Conservation (phyloP, 2,329 filamentous ascomycete species). For the Colletotrichum plurivorum region DNA sequence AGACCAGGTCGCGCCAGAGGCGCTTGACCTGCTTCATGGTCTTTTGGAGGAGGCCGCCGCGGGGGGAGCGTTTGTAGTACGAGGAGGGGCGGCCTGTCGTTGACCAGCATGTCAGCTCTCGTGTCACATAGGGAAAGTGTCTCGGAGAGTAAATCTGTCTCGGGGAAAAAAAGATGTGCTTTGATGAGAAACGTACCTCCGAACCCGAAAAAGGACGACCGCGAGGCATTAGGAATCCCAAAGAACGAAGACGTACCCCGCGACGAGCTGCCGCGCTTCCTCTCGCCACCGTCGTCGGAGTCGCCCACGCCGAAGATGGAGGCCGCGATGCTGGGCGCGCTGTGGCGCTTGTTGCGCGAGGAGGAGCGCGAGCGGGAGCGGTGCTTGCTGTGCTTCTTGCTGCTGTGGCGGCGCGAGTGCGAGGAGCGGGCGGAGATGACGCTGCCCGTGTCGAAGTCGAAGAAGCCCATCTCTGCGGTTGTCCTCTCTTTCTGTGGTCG, state of each 20-base stretch:
- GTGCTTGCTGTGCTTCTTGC: conserved; percentile 50
- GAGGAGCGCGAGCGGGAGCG: conserved; percentile 56
- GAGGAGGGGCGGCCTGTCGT: conserved; percentile 67
- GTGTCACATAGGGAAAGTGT: not conserved
- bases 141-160: not conserved
- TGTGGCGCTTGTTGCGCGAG: conserved; percentile 52
- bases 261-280: conserved; percentile 59
- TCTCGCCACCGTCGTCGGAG: conserved; percentile 47
- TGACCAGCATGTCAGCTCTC: not conserved
- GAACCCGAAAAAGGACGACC: conserved; percentile 62
- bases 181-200: conserved; percentile 56
- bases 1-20: conserved; percentile 83
- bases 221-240: conserved; percentile 59
- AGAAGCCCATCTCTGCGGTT: conserved; percentile 39
- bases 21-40: conserved; percentile 83
- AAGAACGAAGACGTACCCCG: conserved; percentile 63
- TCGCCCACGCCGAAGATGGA: conserved; percentile 60
- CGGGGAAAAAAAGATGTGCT: not conserved
- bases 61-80: conserved; percentile 86
- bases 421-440: conserved; percentile 40
- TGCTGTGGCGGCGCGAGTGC: conserved; percentile 38
- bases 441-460: conserved; percentile 40
- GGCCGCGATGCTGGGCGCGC: conserved; percentile 55
- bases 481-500: not conserved
- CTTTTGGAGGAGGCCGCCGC: conserved; percentile 82